Evolutionary conservation across 2,329 filamentous ascomycete genomes (phyloP).

Genomic region (Pezizomycotina sp.): DNA sequence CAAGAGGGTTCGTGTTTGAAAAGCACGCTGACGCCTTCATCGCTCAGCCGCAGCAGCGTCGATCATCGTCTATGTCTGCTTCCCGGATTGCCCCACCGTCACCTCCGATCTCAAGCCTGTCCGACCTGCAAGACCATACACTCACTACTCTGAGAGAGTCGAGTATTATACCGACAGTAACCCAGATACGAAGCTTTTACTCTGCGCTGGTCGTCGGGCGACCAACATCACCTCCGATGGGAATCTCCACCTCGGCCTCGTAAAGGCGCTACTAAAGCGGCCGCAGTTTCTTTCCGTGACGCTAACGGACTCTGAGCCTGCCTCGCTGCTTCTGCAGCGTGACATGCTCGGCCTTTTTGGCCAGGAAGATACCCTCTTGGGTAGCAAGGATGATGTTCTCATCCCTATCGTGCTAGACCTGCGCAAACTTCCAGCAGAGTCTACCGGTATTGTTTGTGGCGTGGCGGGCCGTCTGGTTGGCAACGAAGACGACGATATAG

Average conservation of each 20-base stretch:
- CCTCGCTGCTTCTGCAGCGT: constrained; percentile 57
- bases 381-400: constrained; percentile 52
- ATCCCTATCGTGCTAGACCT: constrained; percentile 83
- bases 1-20: constrained; percentile 70
- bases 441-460: constrained; percentile 87
- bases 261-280: constrained; percentile 40
- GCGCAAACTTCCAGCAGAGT: constrained; percentile 62
- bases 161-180: constrained; percentile 56
- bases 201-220: constrained; percentile 22
- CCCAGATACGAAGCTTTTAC: constrained; percentile 21
- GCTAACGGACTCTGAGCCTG: constrained; percentile 54
- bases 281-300: constrained; percentile 55
- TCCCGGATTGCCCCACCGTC: constrained; percentile 42
- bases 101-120: constrained; percentile 59
- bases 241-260: constrained; percentile 45
- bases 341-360: constrained; percentile 48
- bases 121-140: constrained; percentile 65
- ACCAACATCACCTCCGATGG: constrained; percentile 41
- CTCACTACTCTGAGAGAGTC: constrained; percentile 69
- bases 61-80: constrained; percentile 32
- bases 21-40: constrained; percentile 52
- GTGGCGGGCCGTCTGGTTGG: constrained; percentile 70
- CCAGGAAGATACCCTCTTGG: constrained; percentile 49
- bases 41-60: constrained; percentile 34
- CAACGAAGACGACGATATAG: constrained; percentile 33